phyloP scores from a whole-genome alignment of 129 eudicot genomes.

The Gnaphalium uliginosum region DNA sequence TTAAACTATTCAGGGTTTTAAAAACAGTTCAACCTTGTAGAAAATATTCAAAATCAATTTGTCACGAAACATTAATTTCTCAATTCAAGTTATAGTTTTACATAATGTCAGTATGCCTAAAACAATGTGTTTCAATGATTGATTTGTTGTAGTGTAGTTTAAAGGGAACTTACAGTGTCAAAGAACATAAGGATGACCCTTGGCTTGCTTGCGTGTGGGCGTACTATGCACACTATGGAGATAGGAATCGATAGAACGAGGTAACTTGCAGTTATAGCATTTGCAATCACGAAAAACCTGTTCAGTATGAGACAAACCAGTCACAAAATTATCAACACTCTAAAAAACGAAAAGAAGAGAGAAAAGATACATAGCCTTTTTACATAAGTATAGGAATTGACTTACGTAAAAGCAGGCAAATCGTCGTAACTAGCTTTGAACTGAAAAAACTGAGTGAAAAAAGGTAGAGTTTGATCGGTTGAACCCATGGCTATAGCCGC shows the following conservation, averaged over 20 bases:
- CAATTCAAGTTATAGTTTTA: neutral
- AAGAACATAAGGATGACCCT: conserved; percentile 58
- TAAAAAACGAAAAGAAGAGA: neutral
- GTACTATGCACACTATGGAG: conserved; percentile 77
- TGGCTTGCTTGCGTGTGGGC: conserved; percentile 57
- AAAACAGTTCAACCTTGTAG: too few species aligned
- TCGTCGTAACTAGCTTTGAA: conserved; percentile 72
- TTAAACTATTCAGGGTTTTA: too few species aligned
- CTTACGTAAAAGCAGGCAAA: conserved; percentile 75
- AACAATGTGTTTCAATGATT: neutral
- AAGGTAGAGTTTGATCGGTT: conserved; percentile 80
- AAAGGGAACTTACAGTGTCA: conserved; percentile 52
- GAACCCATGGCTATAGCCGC: conserved; percentile 76
- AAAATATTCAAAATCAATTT: neutral
- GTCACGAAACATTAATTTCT: neutral
- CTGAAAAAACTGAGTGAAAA: conserved; percentile 91
- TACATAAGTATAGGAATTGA: neutral
- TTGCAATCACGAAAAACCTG: conserved; percentile 85
- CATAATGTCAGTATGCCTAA: neutral
- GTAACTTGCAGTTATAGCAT: conserved; percentile 58
- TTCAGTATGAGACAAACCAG: neutral
- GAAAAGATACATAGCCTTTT: neutral
- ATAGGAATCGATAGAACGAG: conserved; percentile 68
- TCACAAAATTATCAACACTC: neutral
- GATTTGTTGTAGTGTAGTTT: neutral